phyloP scores from a whole-genome alignment of 495 filamentous ascomycete genomes.

The Annulohypoxylon maeteangense region DNA sequence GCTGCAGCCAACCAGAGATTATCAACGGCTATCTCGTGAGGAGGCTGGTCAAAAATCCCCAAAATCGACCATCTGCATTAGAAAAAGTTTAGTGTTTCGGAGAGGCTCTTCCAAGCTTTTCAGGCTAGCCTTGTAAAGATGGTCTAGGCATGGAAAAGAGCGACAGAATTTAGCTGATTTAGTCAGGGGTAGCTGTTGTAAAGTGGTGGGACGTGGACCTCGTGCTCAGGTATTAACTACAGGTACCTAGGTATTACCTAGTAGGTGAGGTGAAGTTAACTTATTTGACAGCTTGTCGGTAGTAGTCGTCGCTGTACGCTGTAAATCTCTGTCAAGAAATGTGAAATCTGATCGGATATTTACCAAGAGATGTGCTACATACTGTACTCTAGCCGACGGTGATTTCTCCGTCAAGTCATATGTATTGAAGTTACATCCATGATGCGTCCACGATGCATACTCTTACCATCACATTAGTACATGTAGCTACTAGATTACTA shows the following conservation, averaged over 20 bases:
- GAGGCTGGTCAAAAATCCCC: conserved; percentile 32
- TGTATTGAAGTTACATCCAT: neutral
- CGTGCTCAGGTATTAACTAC: neutral
- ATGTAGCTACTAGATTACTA: neutral
- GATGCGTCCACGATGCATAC: neutral
- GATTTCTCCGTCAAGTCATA: conserved; percentile 5
- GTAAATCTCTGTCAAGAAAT: conserved; percentile 1
- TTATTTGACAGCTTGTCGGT: neutral
- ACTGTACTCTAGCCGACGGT: neutral
- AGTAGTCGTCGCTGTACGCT: neutral
- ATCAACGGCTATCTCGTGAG: conserved; percentile 31
- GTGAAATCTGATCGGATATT: conserved; percentile 21
- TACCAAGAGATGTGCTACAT: neutral
- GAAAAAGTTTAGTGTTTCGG: conserved; percentile 15
- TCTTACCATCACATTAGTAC: neutral
- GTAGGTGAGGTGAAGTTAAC: conserved; percentile 8
- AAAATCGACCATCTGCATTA: conserved; percentile 1
- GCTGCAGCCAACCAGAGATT: conserved; percentile 33
- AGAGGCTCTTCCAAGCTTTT: conserved; percentile 28
- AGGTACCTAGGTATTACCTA: too few relatives aligned
- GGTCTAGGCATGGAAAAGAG: conserved; percentile 15
- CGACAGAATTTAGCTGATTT: conserved; percentile 11
- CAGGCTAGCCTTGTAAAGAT: conserved; percentile 26
- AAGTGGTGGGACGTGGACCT: conserved; percentile 5
- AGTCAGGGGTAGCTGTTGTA: conserved; percentile 27